Evolutionary conservation across 2,329 filamentous ascomycete genomes (phyloP), one percentile per base, ranked within the genome.

Genomic region (Cercospora nicotianae): DNA sequence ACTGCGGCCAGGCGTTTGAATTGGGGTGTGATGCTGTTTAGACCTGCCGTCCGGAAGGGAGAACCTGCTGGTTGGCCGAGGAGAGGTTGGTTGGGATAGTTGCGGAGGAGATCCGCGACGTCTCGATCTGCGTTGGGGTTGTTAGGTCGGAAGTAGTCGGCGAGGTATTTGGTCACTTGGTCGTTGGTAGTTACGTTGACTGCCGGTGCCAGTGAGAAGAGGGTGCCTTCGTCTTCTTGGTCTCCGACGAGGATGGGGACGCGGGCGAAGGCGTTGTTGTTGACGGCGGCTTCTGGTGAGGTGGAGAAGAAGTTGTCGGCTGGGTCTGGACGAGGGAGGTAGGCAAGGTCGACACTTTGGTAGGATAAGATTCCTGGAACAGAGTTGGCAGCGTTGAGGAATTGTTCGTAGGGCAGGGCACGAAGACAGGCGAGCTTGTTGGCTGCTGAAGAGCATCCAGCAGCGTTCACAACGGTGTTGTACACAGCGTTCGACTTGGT

Each of bases 1-100:
- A 94, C 86, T 39, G 91, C 91, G 1, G 90, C 88, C 0, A 93
- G 81, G 13, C 90, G 89, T 79, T 94, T 94, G 83, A 88, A 94
- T 71, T 91, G 86, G 0, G 91, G 90, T 75, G 91, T 93, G 74
- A 88, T 83, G 74, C 90, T 88, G 80, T 94, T 91, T n/a, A 90
- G 70, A 9, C 85, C 69, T 0, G 86, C 82, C 0, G 91, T 94
- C 60, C 88, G 84, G 83, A 92, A 94, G 0, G 92, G 92, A 1
- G 88, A 91, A 36, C 91, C 91, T 18, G 85, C 81, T 8, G 82
- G 80, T 86, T 80, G 0, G 79, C 78, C 74, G 3, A 62, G 23
- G 7, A 72, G 61, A 20, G 83, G 77, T 26, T 82, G 81, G n/a
- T 84, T 77, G 1, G 86, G 83, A 76, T 94, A 95, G 0, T 85